Evolutionary conservation across 768 basidiomycete species (phyloP).

Genomic region (Suillus lakei): DNA sequence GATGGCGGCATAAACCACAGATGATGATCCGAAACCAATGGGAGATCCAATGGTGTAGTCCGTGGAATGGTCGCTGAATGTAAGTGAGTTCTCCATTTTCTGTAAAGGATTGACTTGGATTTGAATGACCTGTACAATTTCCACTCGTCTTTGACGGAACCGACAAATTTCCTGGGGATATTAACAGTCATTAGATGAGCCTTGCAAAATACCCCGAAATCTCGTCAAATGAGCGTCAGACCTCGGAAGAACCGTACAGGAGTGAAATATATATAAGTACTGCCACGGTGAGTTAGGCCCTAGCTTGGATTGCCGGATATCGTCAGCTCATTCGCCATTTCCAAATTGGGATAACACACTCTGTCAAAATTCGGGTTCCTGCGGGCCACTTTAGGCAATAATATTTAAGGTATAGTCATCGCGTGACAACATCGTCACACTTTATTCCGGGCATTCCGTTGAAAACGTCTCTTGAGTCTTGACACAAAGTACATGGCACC

Average conservation of each 20-base stretch:
- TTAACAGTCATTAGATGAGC: slow-evolving; percentile 21
- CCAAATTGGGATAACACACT: not conserved
- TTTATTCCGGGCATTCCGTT: slow-evolving; percentile 11
- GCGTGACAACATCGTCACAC: slow-evolving; percentile 18
- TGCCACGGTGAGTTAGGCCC: too few species aligned
- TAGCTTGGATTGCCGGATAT: not conserved
- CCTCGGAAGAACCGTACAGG: too few species aligned
- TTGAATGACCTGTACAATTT: slow-evolving; percentile 68
- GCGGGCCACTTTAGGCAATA: not conserved
- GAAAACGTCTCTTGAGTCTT: slow-evolving; percentile 21
- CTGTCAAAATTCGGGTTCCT: slow-evolving; percentile 1
- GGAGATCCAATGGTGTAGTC: slow-evolving; percentile 81
- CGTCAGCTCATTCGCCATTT: not conserved
- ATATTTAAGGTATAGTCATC: not conserved
- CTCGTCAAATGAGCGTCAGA: too few species aligned
- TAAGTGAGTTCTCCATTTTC: not conserved
- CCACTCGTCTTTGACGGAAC: slow-evolving; percentile 87
- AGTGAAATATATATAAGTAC: not conserved
- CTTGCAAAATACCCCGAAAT: not conserved
- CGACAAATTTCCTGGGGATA: slow-evolving; percentile 56
- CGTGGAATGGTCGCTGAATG: slow-evolving; percentile 60
- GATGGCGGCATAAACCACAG: slow-evolving; percentile 82
- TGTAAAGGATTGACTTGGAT: not conserved
- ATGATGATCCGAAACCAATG: slow-evolving; percentile 92
- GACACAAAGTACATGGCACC: slow-evolving; percentile 59